phyloP scores from a whole-genome alignment of 2,329 filamentous ascomycete species.

The Sclerotinia spermophila region DNA sequence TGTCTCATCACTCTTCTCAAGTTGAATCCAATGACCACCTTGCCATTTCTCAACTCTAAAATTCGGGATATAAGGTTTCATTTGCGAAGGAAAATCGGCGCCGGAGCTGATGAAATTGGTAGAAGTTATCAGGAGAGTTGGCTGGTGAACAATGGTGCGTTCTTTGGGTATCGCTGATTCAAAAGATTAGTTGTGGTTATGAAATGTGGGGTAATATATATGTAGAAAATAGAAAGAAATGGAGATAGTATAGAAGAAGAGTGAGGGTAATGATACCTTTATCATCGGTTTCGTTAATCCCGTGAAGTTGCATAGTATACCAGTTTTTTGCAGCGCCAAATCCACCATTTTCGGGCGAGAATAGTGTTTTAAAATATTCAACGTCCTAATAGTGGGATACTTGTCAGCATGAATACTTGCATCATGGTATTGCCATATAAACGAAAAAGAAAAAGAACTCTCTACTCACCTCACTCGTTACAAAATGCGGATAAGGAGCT shows the following conservation, averaged over 20 bases:
- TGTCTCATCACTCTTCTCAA: slow-evolving; percentile 24
- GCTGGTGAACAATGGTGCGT: slow-evolving; percentile 16
- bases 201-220: background rate
- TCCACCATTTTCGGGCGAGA: background rate
- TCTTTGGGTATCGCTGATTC: slow-evolving; percentile 13
- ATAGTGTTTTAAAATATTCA: background rate
- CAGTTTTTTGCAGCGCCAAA: slow-evolving; percentile 10
- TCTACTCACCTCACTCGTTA: slow-evolving; percentile 16
- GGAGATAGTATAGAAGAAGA: background rate
- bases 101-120: slow-evolving; percentile 22
- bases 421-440: too few relatives aligned
- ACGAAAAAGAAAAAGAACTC: background rate
- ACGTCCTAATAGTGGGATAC: background rate
- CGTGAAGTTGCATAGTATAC: slow-evolving; percentile 10
- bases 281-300: slow-evolving; percentile 4
- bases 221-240: background rate
- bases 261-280: background rate
- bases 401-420: background rate
- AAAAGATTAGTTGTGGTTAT: background rate
- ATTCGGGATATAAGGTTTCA: slow-evolving; percentile 17
- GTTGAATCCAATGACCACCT: slow-evolving; percentile 30
- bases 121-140: slow-evolving; percentile 24
- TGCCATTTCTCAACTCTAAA: slow-evolving; percentile 24
- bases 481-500: slow-evolving; percentile 21
- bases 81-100: slow-evolving; percentile 19